Base-by-base conservation (phyloP, 1,284 basidiomycete genomes). In the Tilletiopsis washingtonensis region DNA sequence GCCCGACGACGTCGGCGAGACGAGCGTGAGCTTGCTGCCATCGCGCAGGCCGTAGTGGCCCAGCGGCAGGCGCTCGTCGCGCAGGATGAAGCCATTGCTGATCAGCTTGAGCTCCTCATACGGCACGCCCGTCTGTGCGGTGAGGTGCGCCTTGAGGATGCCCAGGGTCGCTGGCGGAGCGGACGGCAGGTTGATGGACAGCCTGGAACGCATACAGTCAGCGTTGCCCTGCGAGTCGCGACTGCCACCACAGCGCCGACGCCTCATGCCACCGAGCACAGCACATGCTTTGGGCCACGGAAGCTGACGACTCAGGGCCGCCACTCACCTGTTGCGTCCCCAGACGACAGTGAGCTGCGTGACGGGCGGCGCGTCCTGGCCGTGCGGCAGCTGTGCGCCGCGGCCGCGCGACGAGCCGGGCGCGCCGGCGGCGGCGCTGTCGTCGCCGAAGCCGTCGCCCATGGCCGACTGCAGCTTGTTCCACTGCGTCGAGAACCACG, bases 401-500 rank as follows among this genome's bases (percentile, higher is more conserved):
- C 23, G 12, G n/a, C 40, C 4, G 21, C 42, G 40, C 53, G 2
- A 40, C 47, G 12, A 20, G 49, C 54, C 4, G 38, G 7, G 20
- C 12, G 32, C 3, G 29, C 27, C 23, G 36, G 5, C 14, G 19
- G 15, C 4, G 23, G 6, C 24, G 32, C 49, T 23, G 27, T 34
- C 29, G 3, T 43, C 20, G 5, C 38, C 39, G 20, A 49, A 51
- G 1, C 51, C 29, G 1, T 45, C 42, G 37, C 41, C 41, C 27
- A 47, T 25, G 4, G 49, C 51, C 14, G 49, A 43, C 3, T 56
- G 49, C 46, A 58, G 62, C 36, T 61, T 57, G 43, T 64, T 56
- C 69, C 69, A 71, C 51, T 68, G 63, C n/a, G 61, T 59, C 24
- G 67, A 68, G 57, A 71, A 70, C 69, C 69, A 71, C 37, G 69